Evolutionary conservation across 257 asterid genomes (phyloP).

Genomic region (Agastache rugosa): DNA sequence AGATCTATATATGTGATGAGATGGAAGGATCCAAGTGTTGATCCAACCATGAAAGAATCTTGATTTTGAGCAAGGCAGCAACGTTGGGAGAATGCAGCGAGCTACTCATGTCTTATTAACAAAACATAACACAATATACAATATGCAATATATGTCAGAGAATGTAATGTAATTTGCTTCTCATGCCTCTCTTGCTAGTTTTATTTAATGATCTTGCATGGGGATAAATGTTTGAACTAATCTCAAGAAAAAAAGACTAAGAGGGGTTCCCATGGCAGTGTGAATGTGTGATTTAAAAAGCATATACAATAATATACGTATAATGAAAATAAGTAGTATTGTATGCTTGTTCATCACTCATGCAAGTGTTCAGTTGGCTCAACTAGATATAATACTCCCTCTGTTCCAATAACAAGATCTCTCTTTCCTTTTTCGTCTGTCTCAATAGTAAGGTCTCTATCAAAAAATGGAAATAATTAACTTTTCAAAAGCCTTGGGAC

Average conservation of each 20-base stretch:
- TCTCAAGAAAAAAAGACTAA: conserved; percentile 49
- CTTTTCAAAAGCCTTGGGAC: too few species aligned
- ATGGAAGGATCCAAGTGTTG: not conserved
- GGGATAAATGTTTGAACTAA: conserved; percentile 49
- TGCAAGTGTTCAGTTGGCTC: too few species aligned
- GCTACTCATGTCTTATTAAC: not conserved
- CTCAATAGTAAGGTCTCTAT: too few species aligned
- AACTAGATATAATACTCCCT: too few species aligned
- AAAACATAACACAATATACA: not conserved
- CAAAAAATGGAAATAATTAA: too few species aligned
- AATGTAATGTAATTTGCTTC: not conserved
- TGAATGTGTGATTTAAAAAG: too few species aligned
- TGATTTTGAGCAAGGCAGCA: conserved; percentile 71
- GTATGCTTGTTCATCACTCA: too few species aligned
- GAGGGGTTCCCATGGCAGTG: conserved; percentile 5
- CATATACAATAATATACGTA: too few species aligned
- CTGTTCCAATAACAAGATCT: too few species aligned
- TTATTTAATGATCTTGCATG: conserved; percentile 18
- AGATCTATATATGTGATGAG: not conserved
- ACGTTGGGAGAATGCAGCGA: conserved; percentile 49
- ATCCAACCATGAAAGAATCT: conserved; percentile 67
- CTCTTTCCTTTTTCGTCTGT: too few species aligned
- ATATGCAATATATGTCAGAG: conserved; percentile 2
- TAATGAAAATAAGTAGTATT: too few species aligned
- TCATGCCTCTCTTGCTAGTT: not conserved